Base-by-base conservation (phyloP, 2,329 filamentous ascomycete species). In the Incumbomyces delicatus region DNA sequence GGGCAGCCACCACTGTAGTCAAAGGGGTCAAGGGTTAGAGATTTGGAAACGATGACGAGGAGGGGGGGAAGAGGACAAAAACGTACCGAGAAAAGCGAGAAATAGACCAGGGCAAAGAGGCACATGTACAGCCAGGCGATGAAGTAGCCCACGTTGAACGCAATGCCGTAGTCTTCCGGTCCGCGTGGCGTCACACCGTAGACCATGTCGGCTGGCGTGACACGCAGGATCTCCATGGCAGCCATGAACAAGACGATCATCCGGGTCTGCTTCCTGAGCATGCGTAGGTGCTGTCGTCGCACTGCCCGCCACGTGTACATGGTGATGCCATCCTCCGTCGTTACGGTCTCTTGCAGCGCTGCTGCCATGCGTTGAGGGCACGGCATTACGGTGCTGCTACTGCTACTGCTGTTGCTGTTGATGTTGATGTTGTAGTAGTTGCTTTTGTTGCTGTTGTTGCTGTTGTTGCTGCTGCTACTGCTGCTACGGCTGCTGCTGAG, bases 1-100 rank as follows among this genome's bases (percentile, higher is more conserved):
- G n/a, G 50, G 53, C 11, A 57, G 37, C 54, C 54, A 57, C 54
- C 54, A 57, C 54, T 57, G 29, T 41, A n/a, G 27, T 18, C n/a
- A n/a, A 35, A 44, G 8, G 39, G 37, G 13, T 14, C 7, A 22
- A 20, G 46, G 34, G 41, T 17, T 34, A 22, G 10, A 16, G 13
- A n/a, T n/a, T n/a, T n/a, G n/a, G n/a, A n/a, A n/a, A n/a, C n/a
- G 18, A 17, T 41, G 16, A n/a, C 22, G 13, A 18, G n/a, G n/a
- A 11, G 2, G 11, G 20, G 32, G n/a, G n/a, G 7, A 16, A 34
- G 2, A 12, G 30, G 31, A 31, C n/a, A 2, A 20, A 34, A 12
- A 22, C 47, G 44, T 50, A 57, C 54, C 40, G 51, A 51, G 53
- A 55, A 57, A 32, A 57, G 44, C 6, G 54, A 53, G 3, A 54